Base-by-base conservation (phyloP, 345 rosid genomes). In the Dovyalis caffra region DNA sequence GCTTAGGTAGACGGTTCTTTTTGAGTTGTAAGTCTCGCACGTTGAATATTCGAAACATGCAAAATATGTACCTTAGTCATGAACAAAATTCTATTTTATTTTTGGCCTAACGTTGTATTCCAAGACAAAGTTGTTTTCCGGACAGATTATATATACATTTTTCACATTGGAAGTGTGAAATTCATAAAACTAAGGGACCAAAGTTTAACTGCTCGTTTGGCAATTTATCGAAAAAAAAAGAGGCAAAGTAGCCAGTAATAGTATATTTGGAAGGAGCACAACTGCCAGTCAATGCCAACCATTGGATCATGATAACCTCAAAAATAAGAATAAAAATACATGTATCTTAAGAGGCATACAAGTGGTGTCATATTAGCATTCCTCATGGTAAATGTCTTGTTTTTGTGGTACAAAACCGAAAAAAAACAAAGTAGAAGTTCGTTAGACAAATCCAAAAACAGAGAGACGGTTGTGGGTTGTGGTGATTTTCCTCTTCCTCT, bases 391-490 rank as follows among this genome's bases (percentile, higher is more conserved):
- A 23, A 31, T 70, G 23, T 57, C 65, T 70, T 32, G 28, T 20
- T 28, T 1, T 10, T 8, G 21, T 3, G 34, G 18, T 12, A 43
- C 49, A 43, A 43, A 43, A 43, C 64, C 33, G 33, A 37, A 67
- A 56, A 16, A 21, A 28, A 64, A 63, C n/a, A 32, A 32, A 33
- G 49, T 45, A 31, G 49, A 64, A 51, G 70, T 76, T 70, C 70
- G 79, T 76, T 76, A 38, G 73, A 60, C 45, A 43, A 76, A 29
- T 76, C 53, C 74, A 61, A 69, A 74, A 61, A 61, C 64, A 35
- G 51, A 53, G 66, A 40, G 34, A 40, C 20, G 56, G 45, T 37
- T 45, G 60, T 40, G 8, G 31, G 51, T 33, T 47, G 37, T 69
- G 49, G 47, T 65, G 29, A 33, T 33, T 28, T 26, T 66, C 51